Percentiles rank a stretch among this genome's conserved stretches.
These are phyloP conservation scores for Elymus sibiricus DNA, from an alignment of 176 grass and related monocot genomes.

Conservation along the genomic window DNA sequence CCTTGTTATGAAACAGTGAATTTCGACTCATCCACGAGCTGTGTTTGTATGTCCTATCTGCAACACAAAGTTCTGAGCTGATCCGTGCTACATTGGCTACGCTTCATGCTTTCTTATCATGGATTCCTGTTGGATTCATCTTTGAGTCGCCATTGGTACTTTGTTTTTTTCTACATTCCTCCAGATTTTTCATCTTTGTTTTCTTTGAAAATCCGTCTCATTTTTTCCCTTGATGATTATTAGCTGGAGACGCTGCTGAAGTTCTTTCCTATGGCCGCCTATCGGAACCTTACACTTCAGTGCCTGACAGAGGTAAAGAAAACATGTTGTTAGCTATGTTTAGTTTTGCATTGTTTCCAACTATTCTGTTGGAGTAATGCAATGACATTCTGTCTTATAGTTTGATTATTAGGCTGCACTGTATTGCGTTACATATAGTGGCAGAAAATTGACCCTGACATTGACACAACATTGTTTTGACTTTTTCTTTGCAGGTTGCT, in stretches of 20 bases:
- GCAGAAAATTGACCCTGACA: background rate
- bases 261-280: slow-evolving; percentile 83
- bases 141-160: slow-evolving; percentile 93
- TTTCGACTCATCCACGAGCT: slow-evolving; percentile 98
- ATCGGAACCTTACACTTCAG: slow-evolving; percentile 97
- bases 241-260: slow-evolving; percentile 95
- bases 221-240: slow-evolving; percentile 30
- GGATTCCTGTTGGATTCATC: slow-evolving; percentile 98
- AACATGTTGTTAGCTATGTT: background rate
- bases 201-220: slow-evolving; percentile 18
- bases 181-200: background rate
- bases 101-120: slow-evolving; percentile 97
- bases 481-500: slow-evolving; percentile 66
- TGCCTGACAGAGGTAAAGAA: slow-evolving; percentile 87
- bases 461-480: background rate
- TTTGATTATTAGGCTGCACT: background rate
- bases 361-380: background rate
- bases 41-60: slow-evolving; percentile 96
- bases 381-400: background rate
- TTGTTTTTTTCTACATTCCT: slow-evolving; percentile 12
- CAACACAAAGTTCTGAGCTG: slow-evolving; percentile 88
- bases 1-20: slow-evolving; percentile 58
- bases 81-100: slow-evolving; percentile 95
- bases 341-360: background rate
- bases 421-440: background rate